Evolutionary conservation across 768 basidiomycete genomes (phyloP), one percentile per base, ranked within the genome.

Genomic region (Mycena pura): DNA sequence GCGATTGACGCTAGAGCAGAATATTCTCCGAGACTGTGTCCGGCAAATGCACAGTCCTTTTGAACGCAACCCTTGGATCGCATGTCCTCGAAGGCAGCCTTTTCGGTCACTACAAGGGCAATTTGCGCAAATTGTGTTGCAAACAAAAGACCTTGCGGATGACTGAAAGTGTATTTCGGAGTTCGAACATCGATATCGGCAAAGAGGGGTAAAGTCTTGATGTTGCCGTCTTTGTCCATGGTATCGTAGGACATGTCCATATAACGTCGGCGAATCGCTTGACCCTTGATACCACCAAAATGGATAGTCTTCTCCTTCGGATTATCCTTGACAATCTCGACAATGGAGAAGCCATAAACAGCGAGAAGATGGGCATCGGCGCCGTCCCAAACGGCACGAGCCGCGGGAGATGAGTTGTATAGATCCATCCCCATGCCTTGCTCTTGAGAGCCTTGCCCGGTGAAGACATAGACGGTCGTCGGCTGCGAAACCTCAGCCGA

Each of bases 221-320:
- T 86, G 70, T 91, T 89, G 57, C 96, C 96, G 69, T 96, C 95
- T 79, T 93, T 94, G 78, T 97, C 96, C 84, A 93, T 91, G 0
- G 95, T 89, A 72, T 98, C 96, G 80, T 98, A 99, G 5, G 92
- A 91, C 92, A 99, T 97, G 68, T 96, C 95, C 94, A 99, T 99
- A 79, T 99, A 99, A n/a, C 97, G 89, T 69, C 96, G 92, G 27
- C 97, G 92, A 65, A 99, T 99, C 3, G 90, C 96, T 73, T 99
- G 96, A 38, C 97, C 97, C 79, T 98, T 98, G 76, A 99, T 93
- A 73, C 97, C 97, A 81, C 97, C 97, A 67, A 99, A 99, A 76
- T 99, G 96, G 68, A 99, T 90, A 0, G 95, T 99, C 82, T 98
- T 95, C 76, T 92, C 89, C 83, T 95, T 97, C 19, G 96, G 96